Evolutionary conservation across 768 basidiomycete species (phyloP), one percentile per base, ranked within the genome.

Genomic region (Pholiota molesta): DNA sequence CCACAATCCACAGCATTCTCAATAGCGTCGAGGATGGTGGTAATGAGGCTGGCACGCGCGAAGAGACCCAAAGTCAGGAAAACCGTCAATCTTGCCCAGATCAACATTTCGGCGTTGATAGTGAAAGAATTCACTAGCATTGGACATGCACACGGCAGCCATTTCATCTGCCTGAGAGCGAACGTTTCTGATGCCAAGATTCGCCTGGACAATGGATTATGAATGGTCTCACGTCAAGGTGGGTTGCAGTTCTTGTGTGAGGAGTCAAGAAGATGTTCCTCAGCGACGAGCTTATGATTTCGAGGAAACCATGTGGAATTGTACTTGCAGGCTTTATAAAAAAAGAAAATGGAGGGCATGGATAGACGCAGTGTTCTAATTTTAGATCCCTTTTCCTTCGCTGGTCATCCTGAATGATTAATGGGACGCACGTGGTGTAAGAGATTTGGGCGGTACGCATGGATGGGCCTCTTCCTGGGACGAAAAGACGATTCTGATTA

Each of bases 1-100:
- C 66, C 74, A 62, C 86, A 88, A 57, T 79, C 80, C 1, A 79
- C 77, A 0, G 82, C 82, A 5, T 77, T 71, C 59, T 78, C 74
- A 29, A 85, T 71, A 13, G 78, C 81, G 40, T 76, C 60, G 62
- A 83, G 66, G 8, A 85, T 76, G 59, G 77, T 75, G 54, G 77
- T 73, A n/a, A 76, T 68, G 19, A 79, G 66, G 52, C 69, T 73
- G n/a, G 73, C 76, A 42, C 66, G 65, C 5, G 59, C 68, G 23
- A 62, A 40, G 7, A 68, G 44, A 47, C 59, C 33, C 42, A 74
- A 31, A 35, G 69, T 28, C 14, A 69, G 55, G n/a, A 74, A 51
- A 17, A 62, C 21, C 21, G 58, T 42, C 14, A 65, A 33, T 16
- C 62, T 61, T 3, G 61, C 52, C 52, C 62, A 61, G 8, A 65